These are phyloP conservation scores for Nicotiana attenuata DNA, from an alignment of 257 asterid species.

Conservation along the genomic window DNA sequence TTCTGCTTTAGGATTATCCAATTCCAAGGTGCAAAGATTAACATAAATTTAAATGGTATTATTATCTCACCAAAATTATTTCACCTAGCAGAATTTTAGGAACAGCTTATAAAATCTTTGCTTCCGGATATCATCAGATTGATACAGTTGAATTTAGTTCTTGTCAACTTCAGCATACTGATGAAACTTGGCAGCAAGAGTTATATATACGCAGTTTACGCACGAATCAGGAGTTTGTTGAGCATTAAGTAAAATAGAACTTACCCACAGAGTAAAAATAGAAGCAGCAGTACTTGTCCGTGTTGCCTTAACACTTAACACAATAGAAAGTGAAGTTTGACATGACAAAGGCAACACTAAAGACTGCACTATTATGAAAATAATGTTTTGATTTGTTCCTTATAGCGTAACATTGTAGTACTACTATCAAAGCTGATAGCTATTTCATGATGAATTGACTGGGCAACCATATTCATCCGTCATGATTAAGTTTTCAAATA, in stretches of 20 bases:
- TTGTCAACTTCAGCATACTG: background rate
- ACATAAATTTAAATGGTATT: background rate
- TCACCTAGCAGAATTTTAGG: background rate
- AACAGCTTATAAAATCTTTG: background rate
- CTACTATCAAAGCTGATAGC: background rate
- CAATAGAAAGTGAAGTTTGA: constrained; percentile 7
- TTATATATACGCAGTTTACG: background rate
- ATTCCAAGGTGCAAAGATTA: background rate
- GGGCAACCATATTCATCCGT: background rate
- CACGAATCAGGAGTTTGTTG: background rate
- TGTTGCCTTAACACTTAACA: background rate
- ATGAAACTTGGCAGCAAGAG: background rate
- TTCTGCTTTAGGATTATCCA: background rate
- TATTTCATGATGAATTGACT: background rate
- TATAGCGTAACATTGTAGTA: background rate
- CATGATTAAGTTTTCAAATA: background rate
- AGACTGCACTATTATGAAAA: background rate
- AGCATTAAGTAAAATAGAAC: background rate
- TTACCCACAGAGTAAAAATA: background rate
- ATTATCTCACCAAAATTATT: background rate
- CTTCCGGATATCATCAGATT: background rate
- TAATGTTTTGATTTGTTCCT: background rate
- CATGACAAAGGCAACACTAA: constrained; percentile 1
- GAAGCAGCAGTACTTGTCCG: background rate
- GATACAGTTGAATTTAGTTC: background rate